Evolutionary conservation across 495 filamentous ascomycete species (phyloP).

Genomic region (Daldinia caldariorum): DNA sequence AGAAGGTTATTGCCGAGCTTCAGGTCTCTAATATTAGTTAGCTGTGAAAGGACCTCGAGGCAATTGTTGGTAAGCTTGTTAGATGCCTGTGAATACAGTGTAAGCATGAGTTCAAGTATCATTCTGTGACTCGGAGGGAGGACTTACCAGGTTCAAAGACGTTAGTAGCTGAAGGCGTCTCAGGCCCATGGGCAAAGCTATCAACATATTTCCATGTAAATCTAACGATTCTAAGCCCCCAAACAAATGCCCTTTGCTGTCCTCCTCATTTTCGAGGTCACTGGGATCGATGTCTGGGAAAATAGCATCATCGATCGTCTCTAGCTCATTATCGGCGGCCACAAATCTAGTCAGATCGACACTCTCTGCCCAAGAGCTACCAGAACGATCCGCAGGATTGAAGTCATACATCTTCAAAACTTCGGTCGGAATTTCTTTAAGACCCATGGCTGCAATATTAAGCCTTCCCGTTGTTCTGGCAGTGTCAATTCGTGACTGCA

Average conservation of each 20-base stretch:
- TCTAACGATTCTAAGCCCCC: constrained; percentile 84
- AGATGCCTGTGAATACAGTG: constrained; percentile 64
- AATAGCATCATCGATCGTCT: constrained; percentile 71
- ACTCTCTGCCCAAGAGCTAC: constrained; percentile 85
- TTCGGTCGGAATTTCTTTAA: constrained; percentile 82
- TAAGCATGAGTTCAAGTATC: constrained; percentile 23
- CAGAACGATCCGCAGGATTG: constrained; percentile 61
- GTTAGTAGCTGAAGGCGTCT: constrained; percentile 76
- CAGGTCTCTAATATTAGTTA: constrained; percentile 76
- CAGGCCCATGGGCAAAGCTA: constrained; percentile 76
- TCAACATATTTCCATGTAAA: constrained; percentile 83
- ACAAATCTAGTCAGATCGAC: constrained; percentile 91
- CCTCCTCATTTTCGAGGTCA: constrained; percentile 65
- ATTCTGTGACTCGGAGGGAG: not conserved
- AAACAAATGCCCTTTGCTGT: constrained; percentile 77
- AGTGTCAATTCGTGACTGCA: constrained; percentile 77
- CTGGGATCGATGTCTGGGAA: constrained; percentile 78
- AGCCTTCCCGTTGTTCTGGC: constrained; percentile 84
- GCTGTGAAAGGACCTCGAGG: constrained; percentile 76
- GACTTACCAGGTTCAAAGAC: constrained; percentile 78
- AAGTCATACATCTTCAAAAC: constrained; percentile 92
- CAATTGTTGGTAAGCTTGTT: constrained; percentile 78
- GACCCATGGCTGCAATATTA: constrained; percentile 86
- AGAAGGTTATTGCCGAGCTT: constrained; percentile 83
- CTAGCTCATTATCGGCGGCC: constrained; percentile 91